Evolutionary conservation across 768 basidiomycete species (phyloP).

Genomic region (Russula brevipes): DNA sequence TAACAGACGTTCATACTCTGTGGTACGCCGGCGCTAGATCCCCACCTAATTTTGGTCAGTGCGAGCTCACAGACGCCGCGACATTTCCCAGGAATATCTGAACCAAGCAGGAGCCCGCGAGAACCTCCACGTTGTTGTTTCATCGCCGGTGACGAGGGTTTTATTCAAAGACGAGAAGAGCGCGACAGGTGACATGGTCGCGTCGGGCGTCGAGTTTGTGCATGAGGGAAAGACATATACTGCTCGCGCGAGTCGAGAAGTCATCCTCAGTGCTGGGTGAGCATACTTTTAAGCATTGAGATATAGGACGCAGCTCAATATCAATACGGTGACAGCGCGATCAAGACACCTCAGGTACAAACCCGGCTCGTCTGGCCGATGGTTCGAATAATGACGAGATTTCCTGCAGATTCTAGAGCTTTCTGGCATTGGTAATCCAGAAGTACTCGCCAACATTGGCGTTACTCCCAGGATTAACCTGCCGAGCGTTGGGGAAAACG

Average conservation of each 20-base stretch:
- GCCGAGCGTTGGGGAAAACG: slow-evolving; percentile 47
- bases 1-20: slow-evolving; percentile 12
- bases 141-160: slow-evolving; percentile 21
- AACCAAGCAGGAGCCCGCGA: slow-evolving; percentile 3
- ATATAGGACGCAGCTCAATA: neutral
- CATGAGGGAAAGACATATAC: slow-evolving; percentile 28
- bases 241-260: slow-evolving; percentile 38
- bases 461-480: slow-evolving; percentile 40
- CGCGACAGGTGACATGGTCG: slow-evolving; percentile 23
- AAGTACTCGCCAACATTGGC: slow-evolving; percentile 37
- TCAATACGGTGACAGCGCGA: slow-evolving; percentile 28
- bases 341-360: slow-evolving; percentile 35
- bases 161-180: slow-evolving; percentile 21
- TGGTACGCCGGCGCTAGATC: slow-evolving; percentile 2
- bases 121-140: slow-evolving; percentile 20
- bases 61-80: neutral
- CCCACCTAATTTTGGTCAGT: neutral
- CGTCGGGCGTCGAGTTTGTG: slow-evolving; percentile 37
- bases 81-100: slow-evolving; percentile 11
- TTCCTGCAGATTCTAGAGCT: slow-evolving; percentile 46
- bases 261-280: slow-evolving; percentile 42
- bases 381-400: neutral
- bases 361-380: neutral
- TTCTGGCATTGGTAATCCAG: slow-evolving; percentile 49
- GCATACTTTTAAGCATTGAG: neutral